Evolutionary conservation across 352 stramenopile species (phyloP), one percentile per base, ranked within the genome.

Genomic region (Phytophthora citricola): DNA sequence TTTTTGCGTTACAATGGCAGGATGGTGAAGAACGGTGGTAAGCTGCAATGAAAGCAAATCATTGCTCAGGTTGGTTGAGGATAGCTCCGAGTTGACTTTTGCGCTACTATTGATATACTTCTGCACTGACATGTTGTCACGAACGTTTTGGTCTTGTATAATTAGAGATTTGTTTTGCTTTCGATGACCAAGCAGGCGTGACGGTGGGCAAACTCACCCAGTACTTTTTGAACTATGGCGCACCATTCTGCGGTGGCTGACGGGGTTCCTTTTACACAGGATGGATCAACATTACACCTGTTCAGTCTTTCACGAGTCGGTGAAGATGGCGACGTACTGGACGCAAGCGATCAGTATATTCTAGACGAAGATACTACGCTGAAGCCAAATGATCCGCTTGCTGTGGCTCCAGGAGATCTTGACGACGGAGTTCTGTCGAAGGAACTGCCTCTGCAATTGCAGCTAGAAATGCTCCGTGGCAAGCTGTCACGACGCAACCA

Each of bases 401-500:
- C 17, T 10, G 55, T 24, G 26, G 31, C 47, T n/a, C 48, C 63
- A 15, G 48, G 26, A n/a, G 68, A 74, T 40, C 61, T 79, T 14
- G 62, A 58, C 22, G 71, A 86, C 7, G 57, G 69, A 15, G 73
- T 82, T 24, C 58, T 76, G 3, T 67, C 65, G 9, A 84, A 79
- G 38, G 69, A 66, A 32, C 55, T 85, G 9, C 45, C 68, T 10
- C 14, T 81, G 6, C 53, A 76, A 29, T 63, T 80, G 32, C 76
- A 91, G 44, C 50, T 93, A 26, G 81, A 90, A 55, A 91, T 92
- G 76, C 53, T 92, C 38, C 79, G 79, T 17, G 81, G 85, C 9
- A 89, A 86, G 43, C 75, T 92, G 20, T 76, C 83, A 24, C 77
- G 85, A 1, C 83, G 83, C 38, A 93, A 93, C 58, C 79, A 86